Base-by-base conservation (phyloP, 306 rosid genomes). In the Hippophae rhamnoides region DNA sequence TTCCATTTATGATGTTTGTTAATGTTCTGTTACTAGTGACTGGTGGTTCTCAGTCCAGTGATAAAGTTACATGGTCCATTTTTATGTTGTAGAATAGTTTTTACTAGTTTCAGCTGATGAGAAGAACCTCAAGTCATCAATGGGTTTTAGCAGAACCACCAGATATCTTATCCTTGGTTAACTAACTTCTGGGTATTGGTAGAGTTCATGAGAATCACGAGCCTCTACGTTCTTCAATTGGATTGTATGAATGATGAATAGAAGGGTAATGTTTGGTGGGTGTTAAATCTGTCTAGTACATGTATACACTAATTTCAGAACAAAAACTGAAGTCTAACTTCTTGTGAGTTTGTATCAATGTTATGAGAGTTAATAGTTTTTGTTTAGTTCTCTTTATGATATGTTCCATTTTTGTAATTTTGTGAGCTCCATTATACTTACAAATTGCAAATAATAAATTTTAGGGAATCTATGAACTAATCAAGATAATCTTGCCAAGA, bases 261-360 rank as follows among this genome's bases (percentile, higher is more conserved):
- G 38, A 25, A 27, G 63, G 82, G 74, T 60, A 60, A 60, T 58
- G 46, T 46, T 54, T 76, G 76, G 73, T 69, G 78, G 77, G 58
- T 52, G 53, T 58, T 76, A 60, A 55, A 65, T 71, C 69, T 76
- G 65, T 72, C 65, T 56, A 67, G 77, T 72, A 64, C 67, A 66
- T 71, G 78, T 70, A 66, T 68, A 60, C 61, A 73, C 78, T 76
- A 76, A 65, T 63, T 75, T 68, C 56, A 62, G 71, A 71, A 69
- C 71, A 55, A 69, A 69, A 61, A 58, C 63, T 64, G 69, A 69
- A 49, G 51, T 47, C 42, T 60, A 31, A 68, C 64, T 57, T 79
- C 82, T 77, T 64, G 56, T 72, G 78, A 61, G 72, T 73, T 70
- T 79, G 74, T 81, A 31, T 31, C 38, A 31, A 70, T 81, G 77